Base-by-base conservation (phyloP, 805 yeast genomes). In the Lachancea meyersii region DNA sequence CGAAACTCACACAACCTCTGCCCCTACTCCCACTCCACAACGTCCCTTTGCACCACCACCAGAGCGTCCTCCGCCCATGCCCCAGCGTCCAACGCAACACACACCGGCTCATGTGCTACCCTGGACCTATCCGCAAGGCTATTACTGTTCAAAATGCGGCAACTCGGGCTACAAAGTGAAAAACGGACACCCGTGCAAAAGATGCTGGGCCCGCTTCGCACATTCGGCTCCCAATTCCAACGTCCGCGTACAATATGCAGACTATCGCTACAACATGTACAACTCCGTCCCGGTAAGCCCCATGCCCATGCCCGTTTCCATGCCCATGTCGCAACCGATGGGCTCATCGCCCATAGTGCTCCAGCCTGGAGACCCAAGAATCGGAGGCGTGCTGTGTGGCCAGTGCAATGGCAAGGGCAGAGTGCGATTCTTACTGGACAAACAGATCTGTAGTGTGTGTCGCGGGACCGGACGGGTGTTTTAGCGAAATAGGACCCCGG, bases 321-420 rank as follows among this genome's bases (percentile, higher is more conserved):
- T 30, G 13, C 18, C 17, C 4, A 13, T 16, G 35, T 13, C 35
- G 24, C 35, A 18, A 18, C 32, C 22, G 26, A 14, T 19, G 17
- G 34, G 20, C 14, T 8, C 35, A 13, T 30, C 35, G 17, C 32
- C 24, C 5, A 11, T 32, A 10, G 63, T 75, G 13, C 82, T 84
- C 1, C 57, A 54, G 17, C 93, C 95, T 0, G 95, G 95, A 2
- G 95, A 86, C 53, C 91, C 93, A 1, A 53, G 79, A 24, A 58
- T 75, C 48, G 95, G 95, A 1, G 95, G 95, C 1, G 59, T 70
- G 0, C 50, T 80, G 2, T 86, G 95, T 64, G 86, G 86, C 0
- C 66, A 77, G 39, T 86, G 94, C 53, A 55, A 81, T 43, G 93
- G 93, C 1, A 47, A 72, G 1, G 93, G 94, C 1, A 51, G 70